Percentiles rank a stretch among this genome's conserved stretches.
phyloP scores from a whole-genome alignment of 2,329 filamentous ascomycete species.

The Ophiocordyceps robertsii region DNA sequence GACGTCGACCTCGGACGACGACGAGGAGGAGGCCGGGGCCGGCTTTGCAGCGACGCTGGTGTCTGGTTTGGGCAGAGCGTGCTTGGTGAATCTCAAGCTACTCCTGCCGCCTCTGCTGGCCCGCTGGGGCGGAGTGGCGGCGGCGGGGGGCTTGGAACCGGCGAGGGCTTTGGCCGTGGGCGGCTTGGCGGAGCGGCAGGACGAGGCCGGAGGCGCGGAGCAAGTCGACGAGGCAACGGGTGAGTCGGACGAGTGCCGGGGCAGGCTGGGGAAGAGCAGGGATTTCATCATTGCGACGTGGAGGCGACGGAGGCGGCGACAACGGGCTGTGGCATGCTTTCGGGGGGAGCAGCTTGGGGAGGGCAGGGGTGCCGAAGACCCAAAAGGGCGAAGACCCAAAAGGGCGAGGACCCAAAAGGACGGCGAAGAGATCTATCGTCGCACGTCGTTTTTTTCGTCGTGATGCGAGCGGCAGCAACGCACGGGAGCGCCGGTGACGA shows the following conservation, averaged over 20 bases:
- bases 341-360: neutral
- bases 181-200: neutral
- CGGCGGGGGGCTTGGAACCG: neutral
- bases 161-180: neutral
- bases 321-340: neutral
- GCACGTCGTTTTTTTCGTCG: too few relatives aligned
- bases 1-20: slow-evolving; percentile 11
- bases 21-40: neutral
- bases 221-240: neutral
- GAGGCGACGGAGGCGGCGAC: neutral
- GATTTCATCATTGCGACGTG: slow-evolving; percentile 3
- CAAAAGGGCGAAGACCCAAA: too few relatives aligned
- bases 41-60: neutral
- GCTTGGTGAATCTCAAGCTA: neutral
- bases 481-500: too few relatives aligned
- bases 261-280: slow-evolving; percentile 3
- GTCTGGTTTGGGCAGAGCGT: neutral
- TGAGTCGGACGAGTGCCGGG: slow-evolving; percentile 1
- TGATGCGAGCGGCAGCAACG: too few relatives aligned
- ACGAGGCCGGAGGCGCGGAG: neutral
- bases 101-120: neutral
- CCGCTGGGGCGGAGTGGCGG: too few relatives aligned
- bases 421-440: too few relatives aligned
- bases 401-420: too few relatives aligned
- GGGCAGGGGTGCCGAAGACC: too few relatives aligned